phyloP scores from a whole-genome alignment of 371 early-diverging fungal genomes.

The Ordospora colligata region DNA sequence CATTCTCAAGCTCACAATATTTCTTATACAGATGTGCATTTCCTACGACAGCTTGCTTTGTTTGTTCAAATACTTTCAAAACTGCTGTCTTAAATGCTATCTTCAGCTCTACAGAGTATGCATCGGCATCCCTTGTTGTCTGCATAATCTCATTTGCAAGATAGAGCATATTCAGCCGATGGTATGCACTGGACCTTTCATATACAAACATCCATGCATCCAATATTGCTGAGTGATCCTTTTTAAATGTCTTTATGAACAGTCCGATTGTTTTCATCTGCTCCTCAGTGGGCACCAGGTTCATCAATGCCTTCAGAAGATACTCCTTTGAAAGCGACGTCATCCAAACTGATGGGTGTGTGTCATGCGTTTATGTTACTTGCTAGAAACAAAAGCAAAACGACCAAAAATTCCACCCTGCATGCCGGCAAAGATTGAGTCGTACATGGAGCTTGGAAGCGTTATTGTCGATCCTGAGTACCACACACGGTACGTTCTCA shows the following conservation, averaged over 20 bases:
- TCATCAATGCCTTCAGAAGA: conserved; percentile 25
- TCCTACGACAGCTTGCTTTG: conserved; percentile 3
- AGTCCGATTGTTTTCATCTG: conserved; percentile 31
- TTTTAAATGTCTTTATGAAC: conserved; percentile 44
- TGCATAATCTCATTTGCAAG: conserved; percentile 50
- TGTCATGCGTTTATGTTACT: background rate
- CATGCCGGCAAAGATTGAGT: conserved; percentile 22
- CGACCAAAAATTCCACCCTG: conserved; percentile 10
- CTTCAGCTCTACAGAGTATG: background rate
- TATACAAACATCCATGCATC: conserved; percentile 27
- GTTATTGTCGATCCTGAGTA: conserved; percentile 45
- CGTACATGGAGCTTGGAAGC: conserved; percentile 38
- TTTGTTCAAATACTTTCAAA: conserved; percentile 10
- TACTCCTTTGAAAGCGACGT: conserved; percentile 30
- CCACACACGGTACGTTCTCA: conserved; percentile 42
- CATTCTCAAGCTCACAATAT: conserved; percentile 35
- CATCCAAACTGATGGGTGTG: background rate
- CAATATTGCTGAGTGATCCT: conserved; percentile 39
- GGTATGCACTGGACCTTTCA: conserved; percentile 33
- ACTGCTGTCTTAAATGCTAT: conserved; percentile 18
- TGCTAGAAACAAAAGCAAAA: background rate
- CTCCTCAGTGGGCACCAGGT: conserved; percentile 27
- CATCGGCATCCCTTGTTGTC: conserved; percentile 20
- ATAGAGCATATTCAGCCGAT: conserved; percentile 43
- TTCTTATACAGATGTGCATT: conserved; percentile 29